A percentile compares a stretch with the other conserved stretches of the same genome.
Conservation (phyloP, 352 stramenopile genomes). For the Phytophthora lateralis region DNA sequence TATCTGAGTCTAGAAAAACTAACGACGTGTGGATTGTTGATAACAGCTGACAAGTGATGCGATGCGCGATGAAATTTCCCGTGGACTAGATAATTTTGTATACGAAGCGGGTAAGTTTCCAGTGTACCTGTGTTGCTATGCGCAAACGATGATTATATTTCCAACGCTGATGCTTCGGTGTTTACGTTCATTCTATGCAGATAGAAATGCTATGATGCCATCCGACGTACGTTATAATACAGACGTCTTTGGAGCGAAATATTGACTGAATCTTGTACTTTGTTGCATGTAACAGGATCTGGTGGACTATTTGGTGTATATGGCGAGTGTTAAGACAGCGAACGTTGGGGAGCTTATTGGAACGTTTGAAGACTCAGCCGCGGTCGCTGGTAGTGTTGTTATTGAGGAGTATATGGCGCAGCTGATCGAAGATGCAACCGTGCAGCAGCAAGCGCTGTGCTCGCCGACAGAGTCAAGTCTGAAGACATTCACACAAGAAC, state of each 20-base stretch:
- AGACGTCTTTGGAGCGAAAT: neutral
- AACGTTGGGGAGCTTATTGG: constrained; percentile 75
- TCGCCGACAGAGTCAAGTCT: constrained; percentile 37
- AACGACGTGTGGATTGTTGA: neutral
- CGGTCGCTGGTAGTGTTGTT: constrained; percentile 69
- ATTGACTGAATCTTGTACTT: neutral
- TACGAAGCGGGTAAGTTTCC: constrained; percentile 47
- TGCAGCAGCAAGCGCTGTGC: constrained; percentile 27
- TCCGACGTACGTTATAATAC: constrained; percentile 49
- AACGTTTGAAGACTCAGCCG: constrained; percentile 78
- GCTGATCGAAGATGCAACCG: constrained; percentile 44
- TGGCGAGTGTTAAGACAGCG: constrained; percentile 64
- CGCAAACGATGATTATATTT: neutral
- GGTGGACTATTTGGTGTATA: constrained; percentile 76
- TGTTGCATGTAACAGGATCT: constrained; percentile 45
- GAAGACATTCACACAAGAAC: constrained; percentile 42
- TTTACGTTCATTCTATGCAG: constrained; percentile 26
- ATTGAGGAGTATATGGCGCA: constrained; percentile 81
- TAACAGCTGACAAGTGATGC: constrained; percentile 29
- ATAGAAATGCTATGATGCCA: constrained; percentile 48
- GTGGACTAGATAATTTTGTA: constrained; percentile 50
- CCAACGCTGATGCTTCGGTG: neutral
- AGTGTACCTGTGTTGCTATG: neutral
- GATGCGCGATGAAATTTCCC: constrained; percentile 36
- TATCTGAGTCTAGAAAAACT: constrained; percentile 2